These are phyloP conservation scores for Geranium brycei DNA, from an alignment of 345 rosid genomes.

Conservation along the genomic window DNA sequence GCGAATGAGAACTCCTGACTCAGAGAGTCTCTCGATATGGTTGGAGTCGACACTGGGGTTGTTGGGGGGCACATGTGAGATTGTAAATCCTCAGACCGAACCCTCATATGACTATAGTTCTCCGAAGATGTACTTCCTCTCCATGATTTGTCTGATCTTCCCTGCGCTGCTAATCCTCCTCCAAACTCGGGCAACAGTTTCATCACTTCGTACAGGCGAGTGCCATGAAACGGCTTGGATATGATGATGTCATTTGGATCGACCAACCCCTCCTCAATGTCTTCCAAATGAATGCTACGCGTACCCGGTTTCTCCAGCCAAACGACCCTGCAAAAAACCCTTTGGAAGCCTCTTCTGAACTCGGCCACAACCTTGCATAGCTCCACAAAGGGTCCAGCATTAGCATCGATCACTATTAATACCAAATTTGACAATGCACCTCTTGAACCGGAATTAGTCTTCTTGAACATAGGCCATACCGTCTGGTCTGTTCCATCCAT, in stretches of 20 bases:
- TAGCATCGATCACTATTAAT: constrained; percentile 50
- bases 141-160: background rate
- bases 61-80: no score
- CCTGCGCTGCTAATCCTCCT: constrained; percentile 6
- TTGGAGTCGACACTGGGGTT: background rate
- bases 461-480: constrained; percentile 12
- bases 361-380: constrained; percentile 24
- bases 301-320: constrained; percentile 48
- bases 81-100: background rate
- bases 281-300: constrained; percentile 9
- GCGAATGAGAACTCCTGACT: background rate
- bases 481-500: constrained; percentile 38
- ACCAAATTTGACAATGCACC: constrained; percentile 15
- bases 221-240: constrained; percentile 62
- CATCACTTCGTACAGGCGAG: constrained; percentile 33
- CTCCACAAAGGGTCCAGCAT: constrained; percentile 30
- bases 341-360: constrained; percentile 29
- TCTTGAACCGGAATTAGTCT: background rate
- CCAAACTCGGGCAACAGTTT: constrained; percentile 56
- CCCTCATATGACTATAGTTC: background rate
- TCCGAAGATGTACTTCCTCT: background rate
- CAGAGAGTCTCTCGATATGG: no score
- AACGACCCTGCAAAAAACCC: constrained; percentile 33
- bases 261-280: constrained; percentile 5
- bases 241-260: constrained; percentile 28